Evolutionary conservation across 331 rosid genomes (phyloP).

Genomic region (Telfairia occidentalis): DNA sequence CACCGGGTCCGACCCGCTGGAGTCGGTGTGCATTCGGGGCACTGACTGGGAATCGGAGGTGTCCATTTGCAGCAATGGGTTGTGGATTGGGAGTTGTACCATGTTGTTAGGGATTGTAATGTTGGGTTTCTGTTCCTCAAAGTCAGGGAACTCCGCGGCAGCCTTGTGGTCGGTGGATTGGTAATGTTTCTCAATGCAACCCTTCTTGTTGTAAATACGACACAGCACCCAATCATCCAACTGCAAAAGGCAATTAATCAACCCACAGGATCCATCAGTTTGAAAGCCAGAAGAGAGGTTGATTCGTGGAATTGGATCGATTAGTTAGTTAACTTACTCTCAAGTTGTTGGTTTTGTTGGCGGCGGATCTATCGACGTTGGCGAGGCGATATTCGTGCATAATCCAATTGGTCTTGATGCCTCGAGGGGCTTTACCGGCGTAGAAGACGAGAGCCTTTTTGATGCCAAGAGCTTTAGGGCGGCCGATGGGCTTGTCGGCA

Average conservation of each 20-base stretch:
- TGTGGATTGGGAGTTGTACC: slow-evolving; percentile 3
- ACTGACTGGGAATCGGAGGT: slow-evolving; percentile 50
- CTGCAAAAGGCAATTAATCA: slow-evolving; percentile 24
- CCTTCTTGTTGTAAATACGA: slow-evolving; percentile 84
- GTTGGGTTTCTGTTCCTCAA: slow-evolving; percentile 43
- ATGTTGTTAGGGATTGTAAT: slow-evolving; percentile 17
- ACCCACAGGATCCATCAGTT: no score
- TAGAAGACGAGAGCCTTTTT: slow-evolving; percentile 85
- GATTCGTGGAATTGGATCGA: background rate
- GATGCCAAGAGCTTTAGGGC: slow-evolving; percentile 60
- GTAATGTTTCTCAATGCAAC: slow-evolving; percentile 38
- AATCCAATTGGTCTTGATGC: slow-evolving; percentile 82
- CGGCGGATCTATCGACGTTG: slow-evolving; percentile 67
- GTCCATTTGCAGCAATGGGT: slow-evolving; percentile 29
- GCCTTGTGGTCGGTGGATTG: slow-evolving; percentile 14
- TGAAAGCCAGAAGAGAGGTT: background rate
- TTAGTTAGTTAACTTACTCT: slow-evolving; percentile 31
- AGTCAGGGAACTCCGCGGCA: slow-evolving; percentile 12
- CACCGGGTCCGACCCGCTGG: slow-evolving; percentile 62
- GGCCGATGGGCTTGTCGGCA: slow-evolving; percentile 78
- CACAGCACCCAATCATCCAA: slow-evolving; percentile 92
- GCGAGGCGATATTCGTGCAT: slow-evolving; percentile 94
- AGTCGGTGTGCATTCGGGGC: slow-evolving; percentile 44
- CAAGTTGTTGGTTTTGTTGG: slow-evolving; percentile 38
- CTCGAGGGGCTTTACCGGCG: slow-evolving; percentile 75